Percentiles rank a stretch among this genome's conserved stretches.
Evolutionary conservation across 345 rosid species (phyloP).

Genomic region (Reutealis trisperma): DNA sequence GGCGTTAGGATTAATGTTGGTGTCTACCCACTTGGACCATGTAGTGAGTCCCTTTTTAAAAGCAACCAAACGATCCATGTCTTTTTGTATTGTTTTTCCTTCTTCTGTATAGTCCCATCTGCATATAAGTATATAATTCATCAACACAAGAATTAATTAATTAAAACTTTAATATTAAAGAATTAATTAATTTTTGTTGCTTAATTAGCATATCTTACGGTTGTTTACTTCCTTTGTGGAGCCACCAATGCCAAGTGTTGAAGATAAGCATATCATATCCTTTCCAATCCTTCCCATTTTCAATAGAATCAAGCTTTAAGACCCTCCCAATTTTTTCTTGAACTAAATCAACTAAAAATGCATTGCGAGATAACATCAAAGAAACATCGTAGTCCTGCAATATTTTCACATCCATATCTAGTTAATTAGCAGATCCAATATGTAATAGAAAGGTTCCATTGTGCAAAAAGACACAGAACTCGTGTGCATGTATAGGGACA

Average conservation of each 20-base stretch:
- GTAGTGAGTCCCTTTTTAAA: slow-evolving; percentile 66
- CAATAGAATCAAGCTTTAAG: slow-evolving; percentile 73
- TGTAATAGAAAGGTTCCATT: no score
- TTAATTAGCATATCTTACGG: slow-evolving; percentile 43
- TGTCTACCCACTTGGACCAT: slow-evolving; percentile 78
- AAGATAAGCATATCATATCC: slow-evolving; percentile 67
- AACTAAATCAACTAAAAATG: slow-evolving; percentile 67
- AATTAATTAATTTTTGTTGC: not conserved
- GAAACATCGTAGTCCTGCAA: slow-evolving; percentile 61
- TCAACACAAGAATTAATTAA: not conserved
- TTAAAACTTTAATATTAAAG: not conserved
- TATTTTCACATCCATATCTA: not conserved
- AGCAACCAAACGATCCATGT: slow-evolving; percentile 77
- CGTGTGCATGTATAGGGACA: not conserved
- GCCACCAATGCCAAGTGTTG: slow-evolving; percentile 98
- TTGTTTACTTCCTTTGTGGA: slow-evolving; percentile 64
- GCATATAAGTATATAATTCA: slow-evolving; percentile 5
- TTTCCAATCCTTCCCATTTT: slow-evolving; percentile 64
- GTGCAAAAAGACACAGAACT: not conserved
- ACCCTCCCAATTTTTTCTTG: slow-evolving; percentile 56
- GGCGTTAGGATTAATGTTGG: slow-evolving; percentile 51
- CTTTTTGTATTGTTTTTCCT: slow-evolving; percentile 45
- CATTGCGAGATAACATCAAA: slow-evolving; percentile 56
- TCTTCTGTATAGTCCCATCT: slow-evolving; percentile 74
- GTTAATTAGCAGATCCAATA: not conserved